Conservation (phyloP, 495 filamentous ascomycete species). For the Podospora anserina region DNA sequence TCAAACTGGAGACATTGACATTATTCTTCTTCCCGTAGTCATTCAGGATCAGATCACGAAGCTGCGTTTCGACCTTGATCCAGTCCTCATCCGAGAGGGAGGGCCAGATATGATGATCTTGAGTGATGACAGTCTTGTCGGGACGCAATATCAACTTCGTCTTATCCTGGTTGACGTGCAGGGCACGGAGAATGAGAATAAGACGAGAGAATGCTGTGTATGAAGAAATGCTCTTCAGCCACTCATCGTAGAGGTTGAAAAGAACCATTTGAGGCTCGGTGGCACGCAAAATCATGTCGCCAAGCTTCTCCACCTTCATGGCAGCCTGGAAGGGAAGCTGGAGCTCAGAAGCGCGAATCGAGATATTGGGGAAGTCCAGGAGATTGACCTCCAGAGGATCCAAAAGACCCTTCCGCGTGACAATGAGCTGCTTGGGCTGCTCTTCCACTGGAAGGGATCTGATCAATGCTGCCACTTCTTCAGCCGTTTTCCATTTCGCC, state of each 20-base stretch:
- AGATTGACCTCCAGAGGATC: conserved; percentile 97
- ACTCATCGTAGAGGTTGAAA: conserved; percentile 99
- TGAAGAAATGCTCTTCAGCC: conserved; percentile 96
- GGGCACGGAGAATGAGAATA: conserved; percentile 88
- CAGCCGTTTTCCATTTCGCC: conserved; percentile 99
- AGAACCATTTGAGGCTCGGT: conserved; percentile 99
- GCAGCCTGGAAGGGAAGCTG: conserved; percentile 99
- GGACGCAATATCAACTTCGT: conserved; percentile 96
- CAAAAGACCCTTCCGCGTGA: conserved; percentile 93
- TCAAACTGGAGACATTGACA: conserved; percentile 95
- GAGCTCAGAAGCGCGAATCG: conserved; percentile 95
- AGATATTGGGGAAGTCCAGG: conserved; percentile 98
- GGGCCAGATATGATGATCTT: conserved; percentile 99
- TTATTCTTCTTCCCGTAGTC: conserved; percentile 99
- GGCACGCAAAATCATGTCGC: conserved; percentile 97
- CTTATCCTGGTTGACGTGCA: conserved; percentile 98
- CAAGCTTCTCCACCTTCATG: conserved; percentile 99
- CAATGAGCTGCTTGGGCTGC: conserved; percentile 98
- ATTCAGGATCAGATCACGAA: conserved; percentile 93
- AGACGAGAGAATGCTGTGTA: conserved; percentile 98
- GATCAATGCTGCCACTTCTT: conserved; percentile 98
- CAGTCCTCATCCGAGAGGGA: conserved; percentile 92
- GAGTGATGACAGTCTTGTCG: conserved; percentile 97
- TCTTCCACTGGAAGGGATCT: conserved; percentile 96
- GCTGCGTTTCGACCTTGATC: conserved; percentile 97